phyloP scores from a whole-genome alignment of 1,139 yeast species.

The Scheffersomyces stambukii region DNA sequence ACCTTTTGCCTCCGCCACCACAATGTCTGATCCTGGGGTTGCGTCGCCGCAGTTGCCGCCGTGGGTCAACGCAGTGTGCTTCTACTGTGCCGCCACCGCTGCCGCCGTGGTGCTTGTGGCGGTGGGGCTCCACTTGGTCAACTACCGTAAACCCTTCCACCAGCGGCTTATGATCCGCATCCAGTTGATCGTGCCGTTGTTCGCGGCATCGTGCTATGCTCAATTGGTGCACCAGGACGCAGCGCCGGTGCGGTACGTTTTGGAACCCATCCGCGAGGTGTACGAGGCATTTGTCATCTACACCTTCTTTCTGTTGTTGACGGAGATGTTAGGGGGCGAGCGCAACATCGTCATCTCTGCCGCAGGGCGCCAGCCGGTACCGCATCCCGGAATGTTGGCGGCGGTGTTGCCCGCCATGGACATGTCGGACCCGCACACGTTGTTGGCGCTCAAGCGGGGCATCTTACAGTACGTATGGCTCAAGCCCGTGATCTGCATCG shows the following conservation, averaged over 20 bases:
- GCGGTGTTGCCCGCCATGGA: constrained; percentile 57
- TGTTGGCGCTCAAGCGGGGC: constrained; percentile 75
- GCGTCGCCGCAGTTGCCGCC: constrained; percentile 18
- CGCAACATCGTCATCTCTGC: constrained; percentile 70
- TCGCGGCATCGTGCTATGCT: constrained; percentile 51
- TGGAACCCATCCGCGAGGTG: constrained; percentile 81
- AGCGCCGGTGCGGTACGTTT: constrained; percentile 34
- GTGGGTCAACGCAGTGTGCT: constrained; percentile 31
- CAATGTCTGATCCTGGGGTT: too few species aligned
- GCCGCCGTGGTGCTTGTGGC: constrained; percentile 29
- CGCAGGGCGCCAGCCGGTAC: constrained; percentile 69
- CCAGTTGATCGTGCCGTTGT: constrained; percentile 59
- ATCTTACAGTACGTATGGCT: constrained; percentile 94
- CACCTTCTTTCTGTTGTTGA: constrained; percentile 81
- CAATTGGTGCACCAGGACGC: constrained; percentile 45
- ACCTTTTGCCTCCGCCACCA: too few species aligned
- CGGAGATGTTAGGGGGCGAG: constrained; percentile 89
- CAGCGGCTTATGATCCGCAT: constrained; percentile 85
- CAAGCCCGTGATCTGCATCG: constrained; percentile 71
- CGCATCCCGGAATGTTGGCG: constrained; percentile 62
- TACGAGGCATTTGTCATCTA: constrained; percentile 96
- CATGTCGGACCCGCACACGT: constrained; percentile 80
- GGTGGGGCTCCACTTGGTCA: constrained; percentile 37
- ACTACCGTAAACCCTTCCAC: constrained; percentile 85
- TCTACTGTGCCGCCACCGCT: constrained; percentile 31